phyloP scores from a whole-genome alignment of 441 rosid genomes.

The Gossypium lobatum region DNA sequence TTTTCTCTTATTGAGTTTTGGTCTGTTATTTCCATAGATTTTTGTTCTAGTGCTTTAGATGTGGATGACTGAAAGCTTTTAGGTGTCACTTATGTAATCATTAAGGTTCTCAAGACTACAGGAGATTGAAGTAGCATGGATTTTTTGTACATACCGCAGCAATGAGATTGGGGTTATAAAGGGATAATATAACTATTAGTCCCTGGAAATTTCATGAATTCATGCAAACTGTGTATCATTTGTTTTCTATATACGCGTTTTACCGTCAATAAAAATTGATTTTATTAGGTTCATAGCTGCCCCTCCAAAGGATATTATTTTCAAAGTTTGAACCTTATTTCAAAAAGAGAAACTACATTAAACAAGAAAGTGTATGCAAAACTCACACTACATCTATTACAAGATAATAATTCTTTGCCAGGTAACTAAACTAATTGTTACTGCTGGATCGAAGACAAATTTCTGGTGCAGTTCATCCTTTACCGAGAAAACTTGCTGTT shows the following conservation, averaged over 20 bases:
- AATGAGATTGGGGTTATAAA: slow-evolving; percentile 14
- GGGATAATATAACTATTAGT: slow-evolving; percentile 2
- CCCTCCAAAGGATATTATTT: too few relatives aligned
- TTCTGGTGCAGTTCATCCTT: neutral
- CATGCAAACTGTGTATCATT: neutral
- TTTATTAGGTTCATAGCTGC: too few relatives aligned
- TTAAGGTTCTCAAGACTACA: slow-evolving; percentile 12
- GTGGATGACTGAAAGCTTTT: neutral
- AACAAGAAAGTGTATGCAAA: neutral
- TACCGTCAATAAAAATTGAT: too few relatives aligned
- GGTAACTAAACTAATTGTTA: neutral
- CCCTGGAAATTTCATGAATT: neutral
- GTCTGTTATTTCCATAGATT: too few relatives aligned
- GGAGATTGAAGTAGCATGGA: neutral
- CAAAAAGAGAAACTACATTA: neutral
- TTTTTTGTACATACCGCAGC: too few relatives aligned
- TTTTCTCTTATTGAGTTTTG: too few relatives aligned
- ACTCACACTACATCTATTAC: neutral
- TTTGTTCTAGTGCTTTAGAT: too few relatives aligned
- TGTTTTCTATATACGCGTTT: too few relatives aligned
- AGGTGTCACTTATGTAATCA: neutral
- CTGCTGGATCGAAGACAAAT: neutral
- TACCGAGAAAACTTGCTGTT: neutral
- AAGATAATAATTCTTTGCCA: neutral
- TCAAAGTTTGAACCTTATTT: neutral